A percentile compares a stretch with the other conserved stretches of the same genome.
Conservation (phyloP, 139 green algal species). For the Deuterostichococcus epilithicus region DNA sequence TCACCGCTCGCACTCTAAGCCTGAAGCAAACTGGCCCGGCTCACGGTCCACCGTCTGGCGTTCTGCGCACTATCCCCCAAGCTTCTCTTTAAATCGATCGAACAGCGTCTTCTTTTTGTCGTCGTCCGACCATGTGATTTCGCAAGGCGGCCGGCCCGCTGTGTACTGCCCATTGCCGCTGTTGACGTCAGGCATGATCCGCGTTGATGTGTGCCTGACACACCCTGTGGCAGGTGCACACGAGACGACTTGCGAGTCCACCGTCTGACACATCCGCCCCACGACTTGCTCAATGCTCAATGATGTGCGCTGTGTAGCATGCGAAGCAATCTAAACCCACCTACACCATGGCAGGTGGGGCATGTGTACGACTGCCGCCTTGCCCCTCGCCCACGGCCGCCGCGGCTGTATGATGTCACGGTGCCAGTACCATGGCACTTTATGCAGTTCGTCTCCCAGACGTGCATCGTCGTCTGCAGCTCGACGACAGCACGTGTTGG, state of each 20-base stretch:
- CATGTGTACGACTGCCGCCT: background rate
- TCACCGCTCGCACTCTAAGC: no score
- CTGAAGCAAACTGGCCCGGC: background rate
- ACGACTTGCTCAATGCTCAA: no score
- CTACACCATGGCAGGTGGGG: background rate
- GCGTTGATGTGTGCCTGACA: background rate
- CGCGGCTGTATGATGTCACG: background rate
- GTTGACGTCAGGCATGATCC: background rate
- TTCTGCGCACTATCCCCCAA: background rate
- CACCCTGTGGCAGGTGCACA: background rate
- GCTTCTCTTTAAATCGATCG: background rate
- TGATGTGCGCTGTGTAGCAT: no score
- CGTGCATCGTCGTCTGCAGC: constrained; percentile 16
- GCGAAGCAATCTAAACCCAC: no score
- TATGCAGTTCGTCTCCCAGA: constrained; percentile 9
- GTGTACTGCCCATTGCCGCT: background rate
- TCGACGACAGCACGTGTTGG: background rate
- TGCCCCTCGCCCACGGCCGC: background rate
- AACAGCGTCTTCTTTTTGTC: background rate
- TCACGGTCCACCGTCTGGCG: no score
- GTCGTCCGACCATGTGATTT: background rate
- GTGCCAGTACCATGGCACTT: background rate
- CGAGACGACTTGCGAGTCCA: no score
- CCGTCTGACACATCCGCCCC: no score
- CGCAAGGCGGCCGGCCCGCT: background rate